phyloP scores from a whole-genome alignment of 73 alveolate genomes.

The Loxodes magnus region DNA sequence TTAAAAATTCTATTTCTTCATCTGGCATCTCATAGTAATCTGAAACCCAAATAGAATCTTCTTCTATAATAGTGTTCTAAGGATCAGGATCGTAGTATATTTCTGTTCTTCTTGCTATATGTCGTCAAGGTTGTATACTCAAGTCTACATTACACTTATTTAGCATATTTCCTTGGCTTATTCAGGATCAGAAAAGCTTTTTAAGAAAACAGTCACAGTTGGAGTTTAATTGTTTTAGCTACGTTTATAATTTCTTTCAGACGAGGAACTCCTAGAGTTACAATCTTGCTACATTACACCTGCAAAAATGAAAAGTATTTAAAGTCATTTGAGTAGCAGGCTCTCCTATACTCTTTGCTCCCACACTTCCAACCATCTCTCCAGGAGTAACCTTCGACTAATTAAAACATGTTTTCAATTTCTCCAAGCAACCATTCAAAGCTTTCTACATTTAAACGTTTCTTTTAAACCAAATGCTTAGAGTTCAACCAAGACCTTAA shows the following conservation, averaged over 20 bases:
- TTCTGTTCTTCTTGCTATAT: slow-evolving; percentile 67
- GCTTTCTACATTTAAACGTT: slow-evolving; percentile 69
- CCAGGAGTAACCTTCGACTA: slow-evolving; percentile 82
- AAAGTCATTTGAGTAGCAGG: slow-evolving; percentile 99
- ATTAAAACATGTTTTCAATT: slow-evolving; percentile 57
- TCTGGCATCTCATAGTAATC: slow-evolving; percentile 57
- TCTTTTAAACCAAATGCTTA: slow-evolving; percentile 57
- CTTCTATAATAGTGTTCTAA: slow-evolving; percentile 60
- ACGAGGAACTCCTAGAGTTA: slow-evolving; percentile 98
- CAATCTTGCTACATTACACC: slow-evolving; percentile 96
- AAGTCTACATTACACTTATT: slow-evolving; percentile 46
- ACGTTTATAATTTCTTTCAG: slow-evolving; percentile 94
- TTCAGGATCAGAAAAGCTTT: too few relatives aligned
- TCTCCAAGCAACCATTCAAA: slow-evolving; percentile 92
- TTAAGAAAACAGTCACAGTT: slow-evolving; percentile 71
- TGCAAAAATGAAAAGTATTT: slow-evolving; percentile 97
- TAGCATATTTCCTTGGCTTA: slow-evolving; percentile 39
- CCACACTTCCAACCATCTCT: slow-evolving; percentile 93
- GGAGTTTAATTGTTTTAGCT: slow-evolving; percentile 92
- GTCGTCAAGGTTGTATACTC: slow-evolving; percentile 88
- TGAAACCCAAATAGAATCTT: slow-evolving; percentile 62
- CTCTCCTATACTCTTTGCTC: slow-evolving; percentile 96
- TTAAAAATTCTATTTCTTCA: slow-evolving; percentile 36
- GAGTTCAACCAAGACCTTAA: slow-evolving; percentile 39
- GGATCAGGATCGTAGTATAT: slow-evolving; percentile 96